Evolutionary conservation across 2,329 filamentous ascomycete species (phyloP).

Genomic region (Xylariaceae sp.): DNA sequence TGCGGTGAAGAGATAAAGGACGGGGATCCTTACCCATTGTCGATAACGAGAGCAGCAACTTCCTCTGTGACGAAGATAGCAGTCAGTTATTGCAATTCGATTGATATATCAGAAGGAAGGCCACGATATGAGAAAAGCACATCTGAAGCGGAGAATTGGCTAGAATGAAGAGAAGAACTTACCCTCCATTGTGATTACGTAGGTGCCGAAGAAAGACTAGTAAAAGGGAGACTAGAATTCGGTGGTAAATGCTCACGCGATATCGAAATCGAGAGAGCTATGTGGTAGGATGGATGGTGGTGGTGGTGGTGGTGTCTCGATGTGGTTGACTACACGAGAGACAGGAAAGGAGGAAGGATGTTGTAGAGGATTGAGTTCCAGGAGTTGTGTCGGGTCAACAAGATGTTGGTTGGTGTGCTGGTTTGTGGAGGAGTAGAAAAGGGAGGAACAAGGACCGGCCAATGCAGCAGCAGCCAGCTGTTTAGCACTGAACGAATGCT

Average conservation of each 20-base stretch:
- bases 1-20: constrained; percentile 46
- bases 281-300: constrained; percentile 9
- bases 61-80: constrained; percentile 74
- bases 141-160: constrained; percentile 15
- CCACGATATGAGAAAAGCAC: constrained; percentile 20
- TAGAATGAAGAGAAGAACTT: constrained; percentile 51
- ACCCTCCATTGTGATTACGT: constrained; percentile 68
- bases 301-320: constrained; percentile 22
- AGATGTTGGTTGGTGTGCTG: constrained; percentile 38
- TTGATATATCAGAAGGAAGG: constrained; percentile 15
- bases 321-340: constrained; percentile 28
- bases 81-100: constrained; percentile 49
- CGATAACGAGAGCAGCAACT: constrained; percentile 99
- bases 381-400: constrained; percentile 31
- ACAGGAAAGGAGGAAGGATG: constrained; percentile 40
- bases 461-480: constrained; percentile 28
- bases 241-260: constrained; percentile 44
- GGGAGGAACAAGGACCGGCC: constrained; percentile 37
- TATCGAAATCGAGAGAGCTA: constrained; percentile 45
- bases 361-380: constrained; percentile 34
- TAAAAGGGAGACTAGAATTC: constrained; percentile 29
- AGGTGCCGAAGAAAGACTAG: constrained; percentile 43
- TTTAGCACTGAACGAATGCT: constrained; percentile 15
- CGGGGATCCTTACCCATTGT: constrained; percentile 95
- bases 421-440: constrained; percentile 38